Conservation (phyloP, 805 yeast genomes). For the Candida corydali region DNA sequence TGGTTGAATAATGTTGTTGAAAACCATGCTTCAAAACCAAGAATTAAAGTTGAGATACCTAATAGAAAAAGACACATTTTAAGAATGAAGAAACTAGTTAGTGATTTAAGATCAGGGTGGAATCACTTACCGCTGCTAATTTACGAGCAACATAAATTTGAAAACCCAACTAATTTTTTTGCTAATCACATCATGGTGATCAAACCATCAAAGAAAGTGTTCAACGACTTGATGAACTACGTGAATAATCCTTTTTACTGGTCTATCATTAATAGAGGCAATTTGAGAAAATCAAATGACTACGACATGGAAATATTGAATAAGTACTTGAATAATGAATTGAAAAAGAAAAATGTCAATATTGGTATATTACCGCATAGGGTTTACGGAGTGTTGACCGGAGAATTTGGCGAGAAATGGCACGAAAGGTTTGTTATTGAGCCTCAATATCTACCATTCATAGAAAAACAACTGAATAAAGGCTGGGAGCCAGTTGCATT, state of each 20-base stretch:
- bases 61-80: conserved; percentile 9
- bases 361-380: conserved; percentile 46
- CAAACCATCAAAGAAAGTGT: conserved; percentile 39
- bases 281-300: conserved; percentile 27
- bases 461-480: conserved; percentile 11
- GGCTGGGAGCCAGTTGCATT: conserved; percentile 32
- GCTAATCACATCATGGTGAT: conserved; percentile 57
- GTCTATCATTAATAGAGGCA: conserved; percentile 17
- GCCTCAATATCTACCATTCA: conserved; percentile 38
- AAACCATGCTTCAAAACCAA: conserved; percentile 7
- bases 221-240: conserved; percentile 17
- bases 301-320: conserved; percentile 55
- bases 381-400: conserved; percentile 47
- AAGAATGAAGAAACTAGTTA: conserved; percentile 12
- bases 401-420: conserved; percentile 37
- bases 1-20: conserved; percentile 25
- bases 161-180: conserved; percentile 27
- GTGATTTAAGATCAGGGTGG: conserved; percentile 8
- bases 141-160: conserved; percentile 21
- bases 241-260: conserved; percentile 27
- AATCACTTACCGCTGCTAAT: conserved; percentile 16
- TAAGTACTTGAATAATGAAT: conserved; percentile 26
- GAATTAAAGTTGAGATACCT: conserved; percentile 13
- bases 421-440: conserved; percentile 42
- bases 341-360: conserved; percentile 8